Conservation (phyloP, 169 alveolate species). For the Plasmodium coatneyi region DNA sequence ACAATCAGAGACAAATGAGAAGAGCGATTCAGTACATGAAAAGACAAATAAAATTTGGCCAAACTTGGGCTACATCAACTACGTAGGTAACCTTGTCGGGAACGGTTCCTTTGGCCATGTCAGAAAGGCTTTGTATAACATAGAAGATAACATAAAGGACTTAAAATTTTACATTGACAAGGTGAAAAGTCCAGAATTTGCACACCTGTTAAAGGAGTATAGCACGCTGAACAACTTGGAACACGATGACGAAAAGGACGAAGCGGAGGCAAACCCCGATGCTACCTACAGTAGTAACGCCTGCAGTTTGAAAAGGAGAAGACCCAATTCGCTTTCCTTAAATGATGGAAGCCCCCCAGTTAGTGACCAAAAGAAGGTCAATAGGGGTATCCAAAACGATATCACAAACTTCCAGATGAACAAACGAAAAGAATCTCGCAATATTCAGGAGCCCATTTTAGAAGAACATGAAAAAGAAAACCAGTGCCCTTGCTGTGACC, state of each 20-base stretch:
- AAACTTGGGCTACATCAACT: conserved; percentile 50
- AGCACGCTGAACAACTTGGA: neutral
- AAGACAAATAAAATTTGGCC: conserved; percentile 32
- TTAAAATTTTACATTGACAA: conserved; percentile 67
- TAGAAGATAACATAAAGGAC: conserved; percentile 26
- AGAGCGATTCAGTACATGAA: conserved; percentile 15
- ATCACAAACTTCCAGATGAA: neutral
- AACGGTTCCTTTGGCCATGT: conserved; percentile 61
- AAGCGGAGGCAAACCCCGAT: neutral
- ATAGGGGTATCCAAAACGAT: neutral
- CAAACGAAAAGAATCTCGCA: neutral
- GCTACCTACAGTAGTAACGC: neutral
- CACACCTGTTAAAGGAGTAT: conserved; percentile 6
- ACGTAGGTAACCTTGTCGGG: conserved; percentile 59
- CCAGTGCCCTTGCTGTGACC: conserved; percentile 39
- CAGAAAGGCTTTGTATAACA: conserved; percentile 63
- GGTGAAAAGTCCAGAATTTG: conserved; percentile 40
- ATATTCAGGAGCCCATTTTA: neutral
- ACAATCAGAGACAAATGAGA: conserved; percentile 46
- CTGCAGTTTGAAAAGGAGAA: neutral
- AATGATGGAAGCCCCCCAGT: neutral
- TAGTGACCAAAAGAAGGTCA: neutral
- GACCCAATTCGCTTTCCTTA: neutral
- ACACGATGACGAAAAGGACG: neutral
- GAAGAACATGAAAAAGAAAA: conserved; percentile 6